A percentile compares a stretch with the other conserved stretches of the same genome.
These are phyloP conservation scores for Camellia granthamiana DNA, from an alignment of 148 eudicot genomes.

Conservation along the genomic window DNA sequence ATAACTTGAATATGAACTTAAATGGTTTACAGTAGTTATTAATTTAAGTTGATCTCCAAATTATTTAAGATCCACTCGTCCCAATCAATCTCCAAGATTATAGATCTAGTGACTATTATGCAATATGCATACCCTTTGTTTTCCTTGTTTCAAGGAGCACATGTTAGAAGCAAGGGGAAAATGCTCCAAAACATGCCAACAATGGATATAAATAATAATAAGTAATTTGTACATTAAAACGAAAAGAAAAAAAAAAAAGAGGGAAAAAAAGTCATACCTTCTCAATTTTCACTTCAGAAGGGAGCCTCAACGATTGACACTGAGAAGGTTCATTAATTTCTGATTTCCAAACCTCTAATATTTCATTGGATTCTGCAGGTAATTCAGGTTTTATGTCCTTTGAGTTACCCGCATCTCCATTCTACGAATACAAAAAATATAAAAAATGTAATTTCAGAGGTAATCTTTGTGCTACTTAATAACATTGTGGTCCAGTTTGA, in stretches of 20 bases:
- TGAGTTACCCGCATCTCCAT: conserved; percentile 28
- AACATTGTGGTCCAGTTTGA: background rate
- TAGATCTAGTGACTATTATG: background rate
- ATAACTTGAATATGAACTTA: no score
- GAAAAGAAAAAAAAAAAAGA: background rate
- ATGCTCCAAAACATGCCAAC: background rate
- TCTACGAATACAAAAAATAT: conserved; percentile 16
- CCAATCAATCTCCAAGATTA: no score
- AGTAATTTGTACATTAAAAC: background rate
- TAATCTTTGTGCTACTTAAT: background rate
- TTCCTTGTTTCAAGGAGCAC: background rate
- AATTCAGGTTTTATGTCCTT: conserved; percentile 30
- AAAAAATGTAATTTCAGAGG: background rate
- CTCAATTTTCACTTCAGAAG: conserved; percentile 28
- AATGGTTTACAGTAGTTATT: no score
- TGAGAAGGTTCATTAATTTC: conserved; percentile 37
- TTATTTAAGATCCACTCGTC: no score
- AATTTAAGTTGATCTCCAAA: no score
- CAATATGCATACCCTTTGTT: background rate
- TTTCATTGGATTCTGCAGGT: conserved; percentile 28
- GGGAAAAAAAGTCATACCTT: conserved; percentile 19
- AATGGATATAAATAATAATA: background rate
- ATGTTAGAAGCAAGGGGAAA: background rate
- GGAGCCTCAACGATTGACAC: conserved; percentile 36
- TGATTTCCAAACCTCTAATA: conserved; percentile 32